Evolutionary conservation across 2,329 filamentous ascomycete genomes (phyloP).

Genomic region (Trichoderma breve): DNA sequence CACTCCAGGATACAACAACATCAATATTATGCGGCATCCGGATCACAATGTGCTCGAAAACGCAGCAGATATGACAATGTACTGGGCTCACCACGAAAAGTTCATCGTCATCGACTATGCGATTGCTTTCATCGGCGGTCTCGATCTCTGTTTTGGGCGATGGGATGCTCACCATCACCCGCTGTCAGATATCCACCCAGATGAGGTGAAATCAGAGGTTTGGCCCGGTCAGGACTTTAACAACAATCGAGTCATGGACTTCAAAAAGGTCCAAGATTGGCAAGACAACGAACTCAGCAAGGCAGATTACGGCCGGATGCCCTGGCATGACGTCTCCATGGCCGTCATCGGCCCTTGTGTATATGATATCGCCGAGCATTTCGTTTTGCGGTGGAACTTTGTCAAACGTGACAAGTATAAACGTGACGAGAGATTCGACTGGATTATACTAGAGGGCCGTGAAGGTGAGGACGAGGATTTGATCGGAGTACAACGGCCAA

Average conservation of each 20-base stretch:
- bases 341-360: conserved; percentile 85
- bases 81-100: conserved; percentile 98
- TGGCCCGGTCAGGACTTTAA: conserved; percentile 98
- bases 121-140: conserved; percentile 86
- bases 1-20: conserved; percentile 80
- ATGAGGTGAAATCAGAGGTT: conserved; percentile 75
- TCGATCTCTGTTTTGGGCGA: conserved; percentile 92
- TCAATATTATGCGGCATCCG: conserved; percentile 83
- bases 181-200: conserved; percentile 83
- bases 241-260: conserved; percentile 96
- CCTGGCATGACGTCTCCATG: conserved; percentile 96
- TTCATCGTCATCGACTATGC: conserved; percentile 93
- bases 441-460: conserved; percentile 76
- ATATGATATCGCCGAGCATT: conserved; percentile 94
- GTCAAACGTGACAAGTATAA: conserved; percentile 98
- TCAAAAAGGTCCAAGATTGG: conserved; percentile 87
- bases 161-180: conserved; percentile 89
- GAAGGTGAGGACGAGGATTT: conserved; percentile 79
- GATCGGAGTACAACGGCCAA: conserved; percentile 82
- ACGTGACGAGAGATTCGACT: conserved; percentile 77
- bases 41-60: conserved; percentile 96
- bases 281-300: conserved; percentile 91
- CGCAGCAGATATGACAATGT: conserved; percentile 92
- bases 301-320: conserved; percentile 90
- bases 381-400: conserved; percentile 93